These are phyloP conservation scores for Lentinula aciculospora DNA, from an alignment of 768 basidiomycete genomes.

Conservation along the genomic window DNA sequence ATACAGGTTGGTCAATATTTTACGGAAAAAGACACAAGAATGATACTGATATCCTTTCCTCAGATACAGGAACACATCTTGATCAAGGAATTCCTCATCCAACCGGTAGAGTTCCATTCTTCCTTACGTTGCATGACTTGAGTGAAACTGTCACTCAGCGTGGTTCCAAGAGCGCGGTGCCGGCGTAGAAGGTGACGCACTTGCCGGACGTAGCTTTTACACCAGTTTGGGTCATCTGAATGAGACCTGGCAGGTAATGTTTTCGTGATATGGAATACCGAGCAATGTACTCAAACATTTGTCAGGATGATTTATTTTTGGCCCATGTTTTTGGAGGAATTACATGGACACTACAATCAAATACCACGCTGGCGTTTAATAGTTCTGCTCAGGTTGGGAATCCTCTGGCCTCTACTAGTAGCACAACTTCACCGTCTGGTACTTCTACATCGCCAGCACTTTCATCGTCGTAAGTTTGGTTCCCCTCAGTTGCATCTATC, in stretches of 20 bases:
- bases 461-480: background rate
- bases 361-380: slow-evolving; percentile 68
- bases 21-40: background rate
- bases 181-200: slow-evolving; percentile 44
- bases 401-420: slow-evolving; percentile 16
- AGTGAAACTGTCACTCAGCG: slow-evolving; percentile 41
- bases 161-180: slow-evolving; percentile 81
- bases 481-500: no score
- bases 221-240: slow-evolving; percentile 77
- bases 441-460: background rate
- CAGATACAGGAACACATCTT: slow-evolving; percentile 44
- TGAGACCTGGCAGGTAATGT: slow-evolving; percentile 67
- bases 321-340: slow-evolving; percentile 73
- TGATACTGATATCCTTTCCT: background rate
- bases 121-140: background rate
- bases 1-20: slow-evolving; percentile 34
- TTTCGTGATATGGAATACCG: background rate
- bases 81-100: slow-evolving; percentile 76
- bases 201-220: slow-evolving; percentile 76
- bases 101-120: slow-evolving; percentile 41
- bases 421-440: background rate
- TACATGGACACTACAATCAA: slow-evolving; percentile 64
- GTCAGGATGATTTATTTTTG: slow-evolving; percentile 62
- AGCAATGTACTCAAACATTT: background rate
- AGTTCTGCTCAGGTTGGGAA: slow-evolving; percentile 55